Base-by-base conservation (phyloP, 495 filamentous ascomycete species). In the Wilcoxina mikolae region DNA sequence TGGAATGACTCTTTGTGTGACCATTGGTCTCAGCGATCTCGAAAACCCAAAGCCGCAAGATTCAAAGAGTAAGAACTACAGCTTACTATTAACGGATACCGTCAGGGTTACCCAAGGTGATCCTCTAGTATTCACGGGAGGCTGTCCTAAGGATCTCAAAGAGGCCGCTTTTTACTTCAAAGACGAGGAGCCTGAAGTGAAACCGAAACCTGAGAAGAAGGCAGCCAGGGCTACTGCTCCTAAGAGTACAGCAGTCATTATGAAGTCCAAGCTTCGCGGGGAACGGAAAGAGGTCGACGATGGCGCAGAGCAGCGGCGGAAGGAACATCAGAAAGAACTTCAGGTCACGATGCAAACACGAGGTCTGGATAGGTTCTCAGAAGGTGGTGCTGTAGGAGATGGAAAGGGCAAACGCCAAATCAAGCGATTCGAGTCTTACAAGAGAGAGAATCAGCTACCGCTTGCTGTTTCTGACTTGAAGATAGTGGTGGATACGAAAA, bases 341-440 rank as follows among this genome's bases (percentile, higher is more conserved):
- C 83, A 87, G 1, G 57, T 70, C 3, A 93, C 87, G 69, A 94
- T 95, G 69, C 90, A 95, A 59, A 78, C 81, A 61, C 82, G 93
- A 60, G 93, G 93, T 42, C 61, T 94, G 38, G 81, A 81, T 29
- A 76, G 83, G 54, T 99, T 89, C 68, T 78, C 84, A 44, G 76
- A 81, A 59, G 59, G 63, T 15, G 78, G 79, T 52, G 82, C 84
- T 4, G 87, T 84, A 4, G 82, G 81, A 11, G 84, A 84, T 54
- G 78, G 89, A 38, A 94, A 95, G 64, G 89, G 89, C n/a, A 82
- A 83, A 24, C 96, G 96, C 74, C 88, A 86, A 69, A 95, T 96
- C 74, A 96, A 96, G 71, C 83, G 84, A 33, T 99, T 96, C 65
- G 93, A 96, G 69, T 95, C 93, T 0, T 99, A 99, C 72, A 99